Conservation (phyloP, 2,329 filamentous ascomycete species). For the Hyphodiscus sp. region DNA sequence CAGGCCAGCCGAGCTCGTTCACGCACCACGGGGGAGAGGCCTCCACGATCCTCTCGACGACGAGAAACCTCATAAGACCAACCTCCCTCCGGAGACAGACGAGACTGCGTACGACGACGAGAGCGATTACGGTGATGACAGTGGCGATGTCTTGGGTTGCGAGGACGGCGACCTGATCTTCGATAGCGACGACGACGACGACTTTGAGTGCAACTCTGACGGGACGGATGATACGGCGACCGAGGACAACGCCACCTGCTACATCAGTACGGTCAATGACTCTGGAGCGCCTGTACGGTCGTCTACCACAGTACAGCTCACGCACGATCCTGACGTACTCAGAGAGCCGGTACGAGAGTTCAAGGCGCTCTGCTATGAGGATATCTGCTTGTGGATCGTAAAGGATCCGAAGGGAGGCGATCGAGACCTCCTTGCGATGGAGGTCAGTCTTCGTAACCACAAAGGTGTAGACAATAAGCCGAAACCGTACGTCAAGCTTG, state of each 20-base stretch:
- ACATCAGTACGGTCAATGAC: constrained; percentile 6
- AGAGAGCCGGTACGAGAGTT: constrained; percentile 9
- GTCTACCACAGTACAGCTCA: too few relatives aligned
- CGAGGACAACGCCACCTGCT: constrained; percentile 8
- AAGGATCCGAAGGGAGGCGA: constrained; percentile 14
- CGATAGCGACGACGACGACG: constrained; percentile 7
- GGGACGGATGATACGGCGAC: constrained; percentile 9
- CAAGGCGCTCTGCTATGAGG: constrained; percentile 19
- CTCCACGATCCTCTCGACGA: constrained; percentile 19
- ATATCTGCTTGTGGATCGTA: constrained; percentile 20
- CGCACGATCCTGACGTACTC: constrained; percentile 7
- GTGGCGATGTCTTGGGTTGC: too few relatives aligned
- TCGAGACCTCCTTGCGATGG: constrained; percentile 19
- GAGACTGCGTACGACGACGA: constrained; percentile 5
- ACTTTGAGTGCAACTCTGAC: constrained; percentile 9
- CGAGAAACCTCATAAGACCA: constrained; percentile 10
- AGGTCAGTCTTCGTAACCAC: constrained; percentile 17
- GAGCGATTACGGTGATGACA: background rate
- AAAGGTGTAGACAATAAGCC: constrained; percentile 24
- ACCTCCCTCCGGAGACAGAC: background rate
- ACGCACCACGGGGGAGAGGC: constrained; percentile 21
- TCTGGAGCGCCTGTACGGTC: constrained; percentile 4
- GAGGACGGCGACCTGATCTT: too few relatives aligned
- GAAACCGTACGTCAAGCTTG: constrained; percentile 16
- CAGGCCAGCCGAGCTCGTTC: constrained; percentile 22